phyloP scores from a whole-genome alignment of 2,329 filamentous ascomycete species.

The Bimuria novae-zelandiae region DNA sequence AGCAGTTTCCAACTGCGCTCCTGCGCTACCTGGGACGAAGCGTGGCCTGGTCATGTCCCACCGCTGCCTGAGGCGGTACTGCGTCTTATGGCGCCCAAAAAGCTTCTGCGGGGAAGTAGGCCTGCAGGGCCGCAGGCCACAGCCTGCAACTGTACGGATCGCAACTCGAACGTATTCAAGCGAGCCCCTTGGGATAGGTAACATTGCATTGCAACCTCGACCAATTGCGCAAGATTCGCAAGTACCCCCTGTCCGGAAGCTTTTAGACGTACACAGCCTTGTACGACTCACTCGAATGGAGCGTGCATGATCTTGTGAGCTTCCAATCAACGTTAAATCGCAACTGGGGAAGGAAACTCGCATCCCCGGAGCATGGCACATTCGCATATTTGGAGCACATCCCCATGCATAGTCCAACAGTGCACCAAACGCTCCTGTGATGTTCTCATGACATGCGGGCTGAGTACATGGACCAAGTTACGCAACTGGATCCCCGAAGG shows the following conservation, averaged over 20 bases:
- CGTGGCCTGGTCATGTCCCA: background rate
- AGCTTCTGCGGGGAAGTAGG: background rate
- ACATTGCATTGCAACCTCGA: background rate
- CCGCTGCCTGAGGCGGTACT: background rate
- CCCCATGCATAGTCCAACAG: background rate
- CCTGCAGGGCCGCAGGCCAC: background rate
- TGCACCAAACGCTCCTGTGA: background rate
- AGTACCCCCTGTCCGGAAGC: background rate
- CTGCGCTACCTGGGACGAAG: background rate
- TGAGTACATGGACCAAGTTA: too few species aligned
- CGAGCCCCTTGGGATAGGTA: background rate
- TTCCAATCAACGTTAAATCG: background rate
- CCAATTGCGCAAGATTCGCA: conserved; percentile 1
- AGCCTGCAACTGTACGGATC: background rate
- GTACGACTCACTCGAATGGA: background rate
- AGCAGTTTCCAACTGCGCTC: background rate
- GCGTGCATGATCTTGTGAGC: background rate
- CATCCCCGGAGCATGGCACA: background rate
- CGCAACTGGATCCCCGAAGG: background rate
- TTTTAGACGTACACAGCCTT: background rate
- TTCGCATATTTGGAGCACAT: background rate
- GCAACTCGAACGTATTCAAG: background rate
- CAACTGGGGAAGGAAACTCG: background rate
- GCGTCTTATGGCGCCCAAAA: background rate
- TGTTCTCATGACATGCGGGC: too few species aligned